Conservation (phyloP, 1,139 yeast species). For the Blastobotrys capitulatus region DNA sequence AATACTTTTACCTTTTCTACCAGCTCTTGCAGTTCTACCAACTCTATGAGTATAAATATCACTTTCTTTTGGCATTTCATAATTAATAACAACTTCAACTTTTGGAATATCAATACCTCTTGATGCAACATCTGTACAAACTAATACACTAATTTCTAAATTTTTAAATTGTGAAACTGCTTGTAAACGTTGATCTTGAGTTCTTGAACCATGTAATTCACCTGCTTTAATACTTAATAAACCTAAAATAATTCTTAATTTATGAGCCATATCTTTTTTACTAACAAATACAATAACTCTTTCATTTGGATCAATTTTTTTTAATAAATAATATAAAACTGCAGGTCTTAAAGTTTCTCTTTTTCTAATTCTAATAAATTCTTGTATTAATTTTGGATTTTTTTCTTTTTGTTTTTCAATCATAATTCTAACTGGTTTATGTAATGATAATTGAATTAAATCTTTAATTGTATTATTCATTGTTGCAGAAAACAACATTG, state of each 20-base stretch:
- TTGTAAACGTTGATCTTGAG: slow-evolving; percentile 91
- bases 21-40: slow-evolving; percentile 99
- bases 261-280: slow-evolving; percentile 86
- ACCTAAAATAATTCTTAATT: slow-evolving; percentile 77
- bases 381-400: slow-evolving; percentile 80
- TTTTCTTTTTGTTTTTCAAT: slow-evolving; percentile 95
- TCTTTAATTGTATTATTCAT: slow-evolving; percentile 93
- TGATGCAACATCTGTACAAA: slow-evolving; percentile 97
- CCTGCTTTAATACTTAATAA: slow-evolving; percentile 81
- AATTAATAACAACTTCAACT: slow-evolving; percentile 88
- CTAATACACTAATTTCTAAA: slow-evolving; percentile 74
- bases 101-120: slow-evolving; percentile 99
- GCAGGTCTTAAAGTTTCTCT: slow-evolving; percentile 83
- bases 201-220: slow-evolving; percentile 88
- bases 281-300: slow-evolving; percentile 87
- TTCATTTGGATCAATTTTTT: slow-evolving; percentile 58
- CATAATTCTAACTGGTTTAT: slow-evolving; percentile 90
- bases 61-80: slow-evolving; percentile 89
- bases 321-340: slow-evolving; percentile 63
- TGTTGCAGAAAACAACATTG: slow-evolving; percentile 91
- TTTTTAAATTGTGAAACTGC: slow-evolving; percentile 79
- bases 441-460: slow-evolving; percentile 77
- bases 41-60: slow-evolving; percentile 95
- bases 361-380: slow-evolving; percentile 89
- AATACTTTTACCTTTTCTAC: slow-evolving; percentile 88